A percentile compares a stretch with the other conserved stretches of the same genome.
phyloP scores from a whole-genome alignment of 2,329 filamentous ascomycete species.

The Macrophomina tecta region DNA sequence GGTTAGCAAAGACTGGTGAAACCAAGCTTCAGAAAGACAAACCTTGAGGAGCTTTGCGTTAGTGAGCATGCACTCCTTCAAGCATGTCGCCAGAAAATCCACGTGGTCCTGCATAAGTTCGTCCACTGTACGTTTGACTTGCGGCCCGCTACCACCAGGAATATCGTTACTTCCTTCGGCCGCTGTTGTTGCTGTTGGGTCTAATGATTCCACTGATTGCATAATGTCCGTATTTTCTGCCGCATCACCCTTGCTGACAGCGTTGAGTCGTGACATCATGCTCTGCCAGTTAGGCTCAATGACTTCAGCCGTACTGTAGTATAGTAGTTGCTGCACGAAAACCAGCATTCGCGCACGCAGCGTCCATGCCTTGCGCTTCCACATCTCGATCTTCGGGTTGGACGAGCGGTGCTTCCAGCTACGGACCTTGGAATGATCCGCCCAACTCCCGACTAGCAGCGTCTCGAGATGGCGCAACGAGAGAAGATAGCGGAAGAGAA shows the following conservation, averaged over 20 bases:
- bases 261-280: conserved; percentile 83
- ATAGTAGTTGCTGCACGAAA: conserved; percentile 94
- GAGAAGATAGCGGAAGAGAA: conserved; percentile 91
- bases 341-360: conserved; percentile 92
- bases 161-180: conserved; percentile 28
- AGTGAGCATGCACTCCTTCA: conserved; percentile 99
- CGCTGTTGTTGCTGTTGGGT: conserved; percentile 24
- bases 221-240: conserved; percentile 38
- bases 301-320: conserved; percentile 96
- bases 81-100: conserved; percentile 94
- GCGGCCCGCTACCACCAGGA: conserved; percentile 44
- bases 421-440: conserved; percentile 80
- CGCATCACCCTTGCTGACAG: conserved; percentile 52
- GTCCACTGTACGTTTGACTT: conserved; percentile 82
- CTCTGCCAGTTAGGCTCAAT: conserved; percentile 97
- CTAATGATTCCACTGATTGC: not conserved
- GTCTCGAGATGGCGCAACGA: conserved; percentile 89
- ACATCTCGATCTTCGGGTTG: conserved; percentile 77
- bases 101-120: conserved; percentile 99
- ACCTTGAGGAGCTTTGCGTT: conserved; percentile 94
- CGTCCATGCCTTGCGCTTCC: conserved; percentile 93
- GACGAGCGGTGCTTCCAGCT: conserved; percentile 84
- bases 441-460: conserved; percentile 85
- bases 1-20: conserved; percentile 22
- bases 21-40: conserved; percentile 41